Conservation (phyloP, 2,329 filamentous ascomycete genomes). For the Fusarium torreyae region DNA sequence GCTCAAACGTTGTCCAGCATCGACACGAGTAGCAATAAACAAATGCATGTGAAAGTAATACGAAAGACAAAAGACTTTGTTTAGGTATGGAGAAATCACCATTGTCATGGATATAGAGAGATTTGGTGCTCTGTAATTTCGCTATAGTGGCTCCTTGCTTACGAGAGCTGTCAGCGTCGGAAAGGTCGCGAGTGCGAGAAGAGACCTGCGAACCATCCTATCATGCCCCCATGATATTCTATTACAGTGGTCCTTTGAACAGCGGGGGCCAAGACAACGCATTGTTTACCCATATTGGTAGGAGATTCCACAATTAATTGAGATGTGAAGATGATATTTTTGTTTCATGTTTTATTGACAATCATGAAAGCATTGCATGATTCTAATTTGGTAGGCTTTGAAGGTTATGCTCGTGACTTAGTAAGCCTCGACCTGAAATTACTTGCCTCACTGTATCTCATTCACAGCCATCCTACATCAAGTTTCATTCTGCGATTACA, state of each 20-base stretch:
- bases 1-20: background rate
- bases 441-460: background rate
- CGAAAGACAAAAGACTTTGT: background rate
- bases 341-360: too few relatives aligned
- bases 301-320: background rate
- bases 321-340: too few relatives aligned
- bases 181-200: background rate
- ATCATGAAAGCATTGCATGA: too few relatives aligned
- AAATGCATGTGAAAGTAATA: background rate
- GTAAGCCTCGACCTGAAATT: background rate
- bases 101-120: background rate
- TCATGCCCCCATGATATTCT: background rate
- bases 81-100: background rate
- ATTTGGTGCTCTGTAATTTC: slow-evolving; percentile 14
- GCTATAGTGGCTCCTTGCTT: slow-evolving; percentile 19
- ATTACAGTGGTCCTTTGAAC: background rate
- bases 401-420: background rate
- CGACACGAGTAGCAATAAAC: too few relatives aligned
- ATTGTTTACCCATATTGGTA: slow-evolving; percentile 23
- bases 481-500: slow-evolving; percentile 27
- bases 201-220: slow-evolving; percentile 1
- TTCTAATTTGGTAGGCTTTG: too few relatives aligned
- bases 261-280: slow-evolving; percentile 3
- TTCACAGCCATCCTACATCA: slow-evolving; percentile 13
- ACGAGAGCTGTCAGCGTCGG: slow-evolving; percentile 22